Base-by-base conservation (phyloP, 1,139 yeast species). In the Oligophagozyma castellii region DNA sequence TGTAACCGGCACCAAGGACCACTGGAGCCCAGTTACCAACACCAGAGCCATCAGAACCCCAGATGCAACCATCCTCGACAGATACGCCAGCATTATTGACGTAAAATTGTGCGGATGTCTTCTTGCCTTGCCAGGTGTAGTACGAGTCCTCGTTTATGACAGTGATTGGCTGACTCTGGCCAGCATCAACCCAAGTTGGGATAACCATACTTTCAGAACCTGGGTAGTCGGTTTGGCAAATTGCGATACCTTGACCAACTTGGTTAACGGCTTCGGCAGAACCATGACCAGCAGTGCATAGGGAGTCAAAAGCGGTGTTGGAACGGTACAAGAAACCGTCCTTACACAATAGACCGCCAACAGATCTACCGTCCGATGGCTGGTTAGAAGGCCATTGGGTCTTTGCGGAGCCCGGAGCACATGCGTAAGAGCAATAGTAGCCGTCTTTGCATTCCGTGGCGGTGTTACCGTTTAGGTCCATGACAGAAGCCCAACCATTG, bases 21-120 rank as follows among this genome's bases (percentile, higher is more conserved):
- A 89, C 68, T 46, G 98, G 98, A 42, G 98, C 93, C 94, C 95
- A 89, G 79, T 89, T 89, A 62, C 96, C 96, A 43, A 78, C 62
- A 48, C 79, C 84, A 29, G 83, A 65, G 40, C 84, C 81, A 8
- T 67, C 50, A 26, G 71, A 55, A 55, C 95, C 94, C 96, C 96
- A 89, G 47, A 77, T 58, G 67, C 96, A 89, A 44, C 95, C 96
- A 39, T 81, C 84, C 55, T 73, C 73, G 53, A 70, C 73, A 37
- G 78, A 67, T 43, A 84, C 86, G 65, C 96, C 96, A 33, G 95
- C 95, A 54, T 86, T 70, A 73, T 89, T 89, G 42, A 86, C 96
- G 61, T 89, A 89, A 70, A 79, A 89, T 66, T 89, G 98, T 45
- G 94, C 76, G 34, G 95, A 81, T 32, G 96, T 89, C 48, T 69